Evolutionary conservation across 805 yeast species (phyloP).

Genomic region (Saturnispora dispora): DNA sequence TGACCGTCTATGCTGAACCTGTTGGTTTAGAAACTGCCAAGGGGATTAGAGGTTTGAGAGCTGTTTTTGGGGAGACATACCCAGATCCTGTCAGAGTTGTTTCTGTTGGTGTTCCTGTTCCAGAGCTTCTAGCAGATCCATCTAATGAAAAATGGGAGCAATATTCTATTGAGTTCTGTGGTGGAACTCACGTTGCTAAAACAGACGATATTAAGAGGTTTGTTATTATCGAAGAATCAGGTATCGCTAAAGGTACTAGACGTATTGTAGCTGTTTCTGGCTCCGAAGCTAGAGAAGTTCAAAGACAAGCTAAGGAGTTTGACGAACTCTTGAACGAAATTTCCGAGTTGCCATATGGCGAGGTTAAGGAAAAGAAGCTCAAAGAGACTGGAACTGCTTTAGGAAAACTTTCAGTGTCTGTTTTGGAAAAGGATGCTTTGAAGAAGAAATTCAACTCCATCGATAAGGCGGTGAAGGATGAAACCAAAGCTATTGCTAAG

Average conservation of each 20-base stretch:
- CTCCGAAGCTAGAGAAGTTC: slow-evolving; percentile 80
- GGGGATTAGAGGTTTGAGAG: slow-evolving; percentile 78
- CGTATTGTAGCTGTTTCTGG: slow-evolving; percentile 98
- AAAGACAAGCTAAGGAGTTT: slow-evolving; percentile 71
- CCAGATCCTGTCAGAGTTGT: slow-evolving; percentile 99
- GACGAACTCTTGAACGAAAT: slow-evolving; percentile 50
- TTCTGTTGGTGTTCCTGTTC: slow-evolving; percentile 86
- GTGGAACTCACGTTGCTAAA: slow-evolving; percentile 94
- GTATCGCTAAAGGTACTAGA: slow-evolving; percentile 98
- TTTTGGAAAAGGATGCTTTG: slow-evolving; percentile 66
- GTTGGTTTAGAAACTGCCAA: slow-evolving; percentile 69
- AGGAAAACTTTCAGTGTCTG: slow-evolving; percentile 76
- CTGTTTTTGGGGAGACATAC: slow-evolving; percentile 97
- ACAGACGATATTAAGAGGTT: slow-evolving; percentile 91
- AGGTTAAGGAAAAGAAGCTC: slow-evolving; percentile 68
- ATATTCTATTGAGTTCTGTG: slow-evolving; percentile 91
- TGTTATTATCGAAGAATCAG: slow-evolving; percentile 86
- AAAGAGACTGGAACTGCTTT: slow-evolving; percentile 79
- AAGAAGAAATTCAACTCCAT: slow-evolving; percentile 65
- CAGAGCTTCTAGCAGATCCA: slow-evolving; percentile 68
- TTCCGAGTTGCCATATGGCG: slow-evolving; percentile 58
- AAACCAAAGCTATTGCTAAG: slow-evolving; percentile 78
- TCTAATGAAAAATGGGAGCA: slow-evolving; percentile 63
- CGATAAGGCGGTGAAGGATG: slow-evolving; percentile 84
- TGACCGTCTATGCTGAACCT: slow-evolving; percentile 72